These are phyloP conservation scores for Arctostaphylos glauca DNA, from an alignment of 148 eudicot species.

Conservation along the genomic window DNA sequence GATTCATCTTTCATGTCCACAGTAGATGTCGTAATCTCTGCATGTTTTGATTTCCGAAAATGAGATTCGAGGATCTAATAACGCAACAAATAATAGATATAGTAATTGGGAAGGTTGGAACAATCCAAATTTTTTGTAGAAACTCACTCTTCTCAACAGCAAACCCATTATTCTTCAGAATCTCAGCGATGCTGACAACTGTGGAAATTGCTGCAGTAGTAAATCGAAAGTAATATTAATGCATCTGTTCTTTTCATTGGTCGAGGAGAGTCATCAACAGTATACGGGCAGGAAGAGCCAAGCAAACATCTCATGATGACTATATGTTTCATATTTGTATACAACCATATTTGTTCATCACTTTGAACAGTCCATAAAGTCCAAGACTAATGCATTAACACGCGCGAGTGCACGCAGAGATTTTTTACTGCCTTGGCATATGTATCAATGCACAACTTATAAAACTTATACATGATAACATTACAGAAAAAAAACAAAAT, in stretches of 20 bases:
- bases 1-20: constrained; percentile 69
- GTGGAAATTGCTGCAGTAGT: constrained; percentile 71
- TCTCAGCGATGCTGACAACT: constrained; percentile 74
- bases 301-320: not conserved
- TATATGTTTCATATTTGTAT: not conserved
- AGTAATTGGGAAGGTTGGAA: not conserved
- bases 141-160: constrained; percentile 79
- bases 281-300: not conserved
- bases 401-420: too few species aligned
- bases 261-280: not conserved
- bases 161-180: constrained; percentile 66
- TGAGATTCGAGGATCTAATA: not conserved
- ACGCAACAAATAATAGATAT: not conserved
- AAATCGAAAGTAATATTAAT: not conserved
- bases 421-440: too few species aligned
- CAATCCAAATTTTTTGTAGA: not conserved
- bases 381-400: not conserved
- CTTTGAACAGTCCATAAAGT: not conserved
- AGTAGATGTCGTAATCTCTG: constrained; percentile 66
- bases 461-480: not conserved
- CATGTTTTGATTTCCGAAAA: constrained; percentile 14
- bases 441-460: too few species aligned
- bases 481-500: not conserved
- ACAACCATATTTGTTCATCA: not conserved
- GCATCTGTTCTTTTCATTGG: not conserved